Percentiles rank a stretch among this genome's conserved stretches.
Conservation (phyloP, 2,329 filamentous ascomycete genomes). For the Ascochyta lentis region DNA sequence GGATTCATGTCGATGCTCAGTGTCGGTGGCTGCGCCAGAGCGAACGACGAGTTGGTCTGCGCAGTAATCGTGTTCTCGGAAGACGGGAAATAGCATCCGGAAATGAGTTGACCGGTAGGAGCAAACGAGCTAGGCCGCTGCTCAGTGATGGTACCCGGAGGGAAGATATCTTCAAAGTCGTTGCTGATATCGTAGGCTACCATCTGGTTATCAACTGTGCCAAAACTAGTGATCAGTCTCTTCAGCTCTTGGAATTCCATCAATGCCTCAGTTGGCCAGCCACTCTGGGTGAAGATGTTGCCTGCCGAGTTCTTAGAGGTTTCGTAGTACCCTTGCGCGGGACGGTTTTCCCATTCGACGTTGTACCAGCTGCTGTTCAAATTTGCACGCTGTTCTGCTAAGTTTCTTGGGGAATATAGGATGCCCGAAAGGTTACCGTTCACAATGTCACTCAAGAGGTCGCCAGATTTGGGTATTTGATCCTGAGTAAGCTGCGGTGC, state of each 20-base stretch:
- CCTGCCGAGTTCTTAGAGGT: conserved; percentile 47
- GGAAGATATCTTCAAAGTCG: conserved; percentile 63
- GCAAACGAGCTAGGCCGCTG: conserved; percentile 40
- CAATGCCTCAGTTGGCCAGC: conserved; percentile 69
- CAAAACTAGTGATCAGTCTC: conserved; percentile 63
- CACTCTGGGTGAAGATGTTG: conserved; percentile 59
- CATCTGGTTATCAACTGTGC: conserved; percentile 65
- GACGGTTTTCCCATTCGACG: conserved; percentile 48
- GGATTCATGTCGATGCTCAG: conserved; percentile 28
- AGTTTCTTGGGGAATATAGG: conserved; percentile 61
- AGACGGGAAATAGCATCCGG: conserved; percentile 62
- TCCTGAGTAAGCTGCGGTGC: conserved; percentile 50
- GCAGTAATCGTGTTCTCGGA: conserved; percentile 50
- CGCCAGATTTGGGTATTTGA: conserved; percentile 53
- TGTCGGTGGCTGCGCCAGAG: conserved; percentile 28
- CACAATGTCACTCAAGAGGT: conserved; percentile 58
- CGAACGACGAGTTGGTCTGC: conserved; percentile 58
- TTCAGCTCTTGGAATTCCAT: conserved; percentile 62
- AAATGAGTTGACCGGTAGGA: conserved; percentile 52
- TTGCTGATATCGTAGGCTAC: conserved; percentile 59
- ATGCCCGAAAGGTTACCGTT: conserved; percentile 56
- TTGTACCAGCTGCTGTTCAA: conserved; percentile 66
- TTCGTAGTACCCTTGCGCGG: conserved; percentile 61
- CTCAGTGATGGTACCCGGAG: conserved; percentile 50
- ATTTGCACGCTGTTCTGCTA: conserved; percentile 61